These are phyloP conservation scores for Sporopachydermia quercuum DNA, from an alignment of 805 yeast species.

Conservation along the genomic window DNA sequence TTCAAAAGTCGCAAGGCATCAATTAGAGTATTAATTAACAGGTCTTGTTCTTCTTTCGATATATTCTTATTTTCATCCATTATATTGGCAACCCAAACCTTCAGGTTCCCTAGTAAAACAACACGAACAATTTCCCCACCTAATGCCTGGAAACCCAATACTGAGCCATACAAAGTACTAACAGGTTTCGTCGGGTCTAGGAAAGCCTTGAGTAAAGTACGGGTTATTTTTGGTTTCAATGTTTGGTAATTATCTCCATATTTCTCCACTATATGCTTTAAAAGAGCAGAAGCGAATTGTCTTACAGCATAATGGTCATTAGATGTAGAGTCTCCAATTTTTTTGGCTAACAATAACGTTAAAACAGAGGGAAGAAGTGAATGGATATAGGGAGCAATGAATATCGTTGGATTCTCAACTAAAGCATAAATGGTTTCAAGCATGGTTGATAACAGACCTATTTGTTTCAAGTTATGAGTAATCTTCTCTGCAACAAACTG, in stretches of 20 bases:
- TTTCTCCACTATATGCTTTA: constrained; percentile 61
- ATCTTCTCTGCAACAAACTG: constrained; percentile 94
- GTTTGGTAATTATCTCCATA: constrained; percentile 82
- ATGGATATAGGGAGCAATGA: constrained; percentile 90
- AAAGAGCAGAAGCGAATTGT: constrained; percentile 73
- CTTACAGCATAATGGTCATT: constrained; percentile 46
- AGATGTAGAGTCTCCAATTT: constrained; percentile 43
- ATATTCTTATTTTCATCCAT: constrained; percentile 8
- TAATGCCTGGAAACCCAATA: constrained; percentile 67
- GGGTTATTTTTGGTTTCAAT: constrained; percentile 80
- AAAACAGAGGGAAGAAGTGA: constrained; percentile 93
- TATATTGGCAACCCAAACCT: constrained; percentile 45
- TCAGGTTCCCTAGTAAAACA: constrained; percentile 68
- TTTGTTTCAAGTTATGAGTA: constrained; percentile 68
- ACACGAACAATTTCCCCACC: constrained; percentile 84
- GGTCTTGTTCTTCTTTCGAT: constrained; percentile 30
- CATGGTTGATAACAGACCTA: constrained; percentile 64
- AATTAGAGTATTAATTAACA: constrained; percentile 35
- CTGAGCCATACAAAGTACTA: constrained; percentile 87
- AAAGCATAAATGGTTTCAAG: constrained; percentile 78
- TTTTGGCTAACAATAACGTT: constrained; percentile 77
- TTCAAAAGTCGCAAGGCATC: constrained; percentile 37
- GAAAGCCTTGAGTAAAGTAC: constrained; percentile 84
- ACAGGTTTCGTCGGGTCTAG: constrained; percentile 69
- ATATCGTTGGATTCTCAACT: constrained; percentile 68